Percentiles rank a stretch among this genome's conserved stretches.
phyloP scores from a whole-genome alignment of 2,329 filamentous ascomycete genomes.

The Dactylellina cionopaga region DNA sequence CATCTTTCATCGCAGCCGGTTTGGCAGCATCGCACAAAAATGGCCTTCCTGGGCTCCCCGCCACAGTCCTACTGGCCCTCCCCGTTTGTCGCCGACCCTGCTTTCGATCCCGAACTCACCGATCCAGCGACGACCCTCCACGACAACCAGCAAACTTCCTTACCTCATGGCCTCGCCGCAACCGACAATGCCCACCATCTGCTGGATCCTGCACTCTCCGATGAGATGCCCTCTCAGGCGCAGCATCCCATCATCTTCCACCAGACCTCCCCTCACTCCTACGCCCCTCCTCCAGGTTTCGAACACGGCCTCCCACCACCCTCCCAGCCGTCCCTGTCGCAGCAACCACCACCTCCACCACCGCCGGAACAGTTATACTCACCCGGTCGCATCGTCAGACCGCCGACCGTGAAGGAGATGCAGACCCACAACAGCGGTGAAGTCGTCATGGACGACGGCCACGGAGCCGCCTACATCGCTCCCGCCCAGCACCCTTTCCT shows the following conservation, averaged over 20 bases:
- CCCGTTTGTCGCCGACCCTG: conserved; percentile 48
- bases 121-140: conserved; percentile 40
- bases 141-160: conserved; percentile 39
- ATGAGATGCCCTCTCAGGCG: conserved; percentile 45
- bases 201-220: conserved; percentile 48
- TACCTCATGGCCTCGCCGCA: conserved; percentile 32
- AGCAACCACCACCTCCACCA: background rate
- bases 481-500: conserved; percentile 49
- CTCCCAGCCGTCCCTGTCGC: conserved; percentile 17
- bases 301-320: conserved; percentile 1
- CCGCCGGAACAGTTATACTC: conserved; percentile 30
- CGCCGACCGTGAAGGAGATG: conserved; percentile 37
- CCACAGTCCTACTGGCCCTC: conserved; percentile 50
- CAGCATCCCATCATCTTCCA: conserved; percentile 50
- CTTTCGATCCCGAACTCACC: conserved; percentile 49
- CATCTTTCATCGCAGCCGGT: background rate
- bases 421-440: conserved; percentile 46
- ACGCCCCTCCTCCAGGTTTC: conserved; percentile 38
- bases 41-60: conserved; percentile 46
- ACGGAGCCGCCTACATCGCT: conserved; percentile 49
- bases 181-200: conserved; percentile 46
- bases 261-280: conserved; percentile 48
- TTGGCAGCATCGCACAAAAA: conserved; percentile 36
- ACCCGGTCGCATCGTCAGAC: conserved; percentile 36
- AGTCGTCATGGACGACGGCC: conserved; percentile 51